Base-by-base conservation (phyloP, 2,329 filamentous ascomycete genomes). In the Mollisiaceae sp. region DNA sequence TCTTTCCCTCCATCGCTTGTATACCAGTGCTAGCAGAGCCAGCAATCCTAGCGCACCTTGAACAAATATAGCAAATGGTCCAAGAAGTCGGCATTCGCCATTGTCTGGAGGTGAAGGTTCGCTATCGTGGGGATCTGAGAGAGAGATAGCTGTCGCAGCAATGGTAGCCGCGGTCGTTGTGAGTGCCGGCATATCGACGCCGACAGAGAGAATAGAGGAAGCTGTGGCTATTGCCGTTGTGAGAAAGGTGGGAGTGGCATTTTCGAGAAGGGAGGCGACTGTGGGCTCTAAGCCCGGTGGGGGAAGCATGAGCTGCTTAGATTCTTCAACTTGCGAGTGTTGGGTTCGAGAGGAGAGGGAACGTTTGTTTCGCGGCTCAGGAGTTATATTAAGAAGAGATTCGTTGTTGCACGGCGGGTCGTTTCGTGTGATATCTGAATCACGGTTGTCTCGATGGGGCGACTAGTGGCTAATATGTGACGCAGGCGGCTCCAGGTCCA, bases 1-100 rank as follows among this genome's bases (percentile, higher is more conserved):
- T 64, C 92, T 86, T 80, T 99, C 95, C 70, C 92, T 87, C 88
- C 91, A 97, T 72, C 95, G 86, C 82, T 99, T 99, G 82, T 88
- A 97, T 8, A 98, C 94, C 58, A 99, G 85, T 0, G 93, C 92
- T 62, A 94, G 82, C 60, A 98, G 81, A 9, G 95, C 95, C 63
- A 97, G 82, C 20, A 85, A 87, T 20, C 95, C 95, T 20, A 99
- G 86, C 1, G 93, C 92, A 52, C 87, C 90, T 81, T 99, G 95
- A 6, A 99, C 91, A 39, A 99, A 75, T 63, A 99, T 85, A 14
- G 95, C 94, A 77, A 98, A 99, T 4, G 94, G 87, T 0, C 95
- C 95, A 2, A 99, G 84, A 11, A 99, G 85, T 70, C 90, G 86
- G 78, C 95, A 99, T 79, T 97, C 92, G 71, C 91, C 92, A 60